These are phyloP conservation scores for Chaetoceros tenuissimus DNA, from an alignment of 108 stramenopile genomes.

Conservation along the genomic window DNA sequence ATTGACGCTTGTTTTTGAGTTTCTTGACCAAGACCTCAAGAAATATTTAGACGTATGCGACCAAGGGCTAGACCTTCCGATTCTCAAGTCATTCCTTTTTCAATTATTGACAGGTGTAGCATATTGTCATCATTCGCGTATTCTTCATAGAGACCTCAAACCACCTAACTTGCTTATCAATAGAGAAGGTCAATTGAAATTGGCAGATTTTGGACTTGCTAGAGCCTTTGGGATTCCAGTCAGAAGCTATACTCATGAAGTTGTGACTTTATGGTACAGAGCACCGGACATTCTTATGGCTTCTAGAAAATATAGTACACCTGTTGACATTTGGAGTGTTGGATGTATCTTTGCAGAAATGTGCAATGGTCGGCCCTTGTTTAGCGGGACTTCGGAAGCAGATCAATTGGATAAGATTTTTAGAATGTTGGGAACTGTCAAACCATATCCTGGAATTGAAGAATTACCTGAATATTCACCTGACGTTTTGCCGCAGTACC, in stretches of 20 bases:
- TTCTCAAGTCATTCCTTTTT: constrained; percentile 92
- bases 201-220: constrained; percentile 99
- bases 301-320: constrained; percentile 91
- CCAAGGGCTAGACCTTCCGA: constrained; percentile 81
- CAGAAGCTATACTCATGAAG: constrained; percentile 87
- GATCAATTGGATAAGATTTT: constrained; percentile 94
- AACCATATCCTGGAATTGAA: constrained; percentile 84
- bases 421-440: constrained; percentile 67
- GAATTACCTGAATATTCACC: constrained; percentile 86
- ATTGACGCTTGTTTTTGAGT: constrained; percentile 98
- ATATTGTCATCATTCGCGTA: constrained; percentile 97
- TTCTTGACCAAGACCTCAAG: constrained; percentile 96
- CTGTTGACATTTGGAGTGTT: constrained; percentile 98
- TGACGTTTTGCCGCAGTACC: constrained; percentile 74
- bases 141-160: constrained; percentile 95
- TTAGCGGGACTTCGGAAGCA: constrained; percentile 84
- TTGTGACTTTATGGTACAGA: constrained; percentile 99
- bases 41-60: constrained; percentile 96
- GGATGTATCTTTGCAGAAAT: constrained; percentile 98
- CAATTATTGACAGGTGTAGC: constrained; percentile 97
- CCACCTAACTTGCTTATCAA: constrained; percentile 95
- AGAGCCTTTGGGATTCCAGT: constrained; percentile 98
- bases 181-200: constrained; percentile 93
- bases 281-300: constrained; percentile 98
- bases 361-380: constrained; percentile 88